Conservation (phyloP, 208 protist species). For the Acanthamoeba quina region DNA sequence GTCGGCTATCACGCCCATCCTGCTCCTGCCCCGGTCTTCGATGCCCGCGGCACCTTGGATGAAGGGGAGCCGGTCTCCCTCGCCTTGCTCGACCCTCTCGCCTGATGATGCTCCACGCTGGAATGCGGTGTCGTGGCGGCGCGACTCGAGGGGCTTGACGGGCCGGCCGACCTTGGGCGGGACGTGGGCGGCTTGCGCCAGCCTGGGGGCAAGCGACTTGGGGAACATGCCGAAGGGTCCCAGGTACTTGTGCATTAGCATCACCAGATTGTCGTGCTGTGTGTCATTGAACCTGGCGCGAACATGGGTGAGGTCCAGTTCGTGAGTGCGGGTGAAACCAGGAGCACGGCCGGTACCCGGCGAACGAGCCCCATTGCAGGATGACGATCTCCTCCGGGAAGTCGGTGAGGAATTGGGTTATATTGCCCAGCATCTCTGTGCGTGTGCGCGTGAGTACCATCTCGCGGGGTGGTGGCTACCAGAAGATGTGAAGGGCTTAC, state of each 20-base stretch:
- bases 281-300: neutral
- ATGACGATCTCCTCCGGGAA: neutral
- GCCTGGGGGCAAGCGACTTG: constrained; percentile 1
- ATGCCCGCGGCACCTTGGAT: neutral
- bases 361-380: neutral
- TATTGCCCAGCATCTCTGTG: neutral
- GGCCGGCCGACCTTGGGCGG: neutral
- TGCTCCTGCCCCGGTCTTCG: neutral
- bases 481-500: neutral
- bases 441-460: neutral
- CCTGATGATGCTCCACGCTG: neutral
- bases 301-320: too few relatives aligned
- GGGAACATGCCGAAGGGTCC: neutral
- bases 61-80: neutral
- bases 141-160: neutral
- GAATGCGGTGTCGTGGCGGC: too few relatives aligned
- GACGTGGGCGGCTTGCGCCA: neutral
- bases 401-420: neutral
- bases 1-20: too few relatives aligned
- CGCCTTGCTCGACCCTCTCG: neutral
- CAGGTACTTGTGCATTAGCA: neutral
- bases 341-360: neutral
- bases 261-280: neutral
- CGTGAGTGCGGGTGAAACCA: neutral
- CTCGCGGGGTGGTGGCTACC: too few relatives aligned